Conservation (phyloP, 225 moss, liverwort and hornwort species). For the Pleurozium schreberi region DNA sequence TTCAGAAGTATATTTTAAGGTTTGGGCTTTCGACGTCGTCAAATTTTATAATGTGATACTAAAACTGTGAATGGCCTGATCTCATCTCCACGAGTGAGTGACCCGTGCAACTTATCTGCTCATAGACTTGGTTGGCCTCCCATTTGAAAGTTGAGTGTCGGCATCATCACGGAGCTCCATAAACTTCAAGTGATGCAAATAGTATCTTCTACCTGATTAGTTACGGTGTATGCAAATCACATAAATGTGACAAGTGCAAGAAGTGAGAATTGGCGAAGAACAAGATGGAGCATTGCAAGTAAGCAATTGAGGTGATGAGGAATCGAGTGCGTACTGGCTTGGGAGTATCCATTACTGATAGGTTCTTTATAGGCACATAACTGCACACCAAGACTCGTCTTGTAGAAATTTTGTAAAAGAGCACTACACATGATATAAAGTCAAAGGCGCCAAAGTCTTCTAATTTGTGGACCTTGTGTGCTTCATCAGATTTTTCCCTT, state of each 20-base stretch:
- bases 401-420: neutral
- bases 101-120: neutral
- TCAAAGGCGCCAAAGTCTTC: neutral
- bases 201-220: neutral
- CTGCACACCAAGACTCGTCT: neutral
- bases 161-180: neutral
- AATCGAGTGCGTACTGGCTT: neutral
- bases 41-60: neutral
- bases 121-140: no score
- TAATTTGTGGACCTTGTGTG: neutral
- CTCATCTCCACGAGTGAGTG: neutral
- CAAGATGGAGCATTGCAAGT: neutral
- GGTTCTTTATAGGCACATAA: neutral
- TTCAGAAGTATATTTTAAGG: neutral
- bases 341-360: neutral
- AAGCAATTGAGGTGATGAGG: neutral
- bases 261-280: neutral
- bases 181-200: neutral
- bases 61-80: neutral
- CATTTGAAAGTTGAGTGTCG: neutral
- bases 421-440: neutral
- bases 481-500: neutral
- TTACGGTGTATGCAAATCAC: no score
- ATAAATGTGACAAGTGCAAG: neutral
- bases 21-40: neutral